Percentiles rank a stretch among this genome's conserved stretches.
Evolutionary conservation across 2,329 filamentous ascomycete genomes (phyloP).

Genomic region (Cryphonectria carpinicola): DNA sequence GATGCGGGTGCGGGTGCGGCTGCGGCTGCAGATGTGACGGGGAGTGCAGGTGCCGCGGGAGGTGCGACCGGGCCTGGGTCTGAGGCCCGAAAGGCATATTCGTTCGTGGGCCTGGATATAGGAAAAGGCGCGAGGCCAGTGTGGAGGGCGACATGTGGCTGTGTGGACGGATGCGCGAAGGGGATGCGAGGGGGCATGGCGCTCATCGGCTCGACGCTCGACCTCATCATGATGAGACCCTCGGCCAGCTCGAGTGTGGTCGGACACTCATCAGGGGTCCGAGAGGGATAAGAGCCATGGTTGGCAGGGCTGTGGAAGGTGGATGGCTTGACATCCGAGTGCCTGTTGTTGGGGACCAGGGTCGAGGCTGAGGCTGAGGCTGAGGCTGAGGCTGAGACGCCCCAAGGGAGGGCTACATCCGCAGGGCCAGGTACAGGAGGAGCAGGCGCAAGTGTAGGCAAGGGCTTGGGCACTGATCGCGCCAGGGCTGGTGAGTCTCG

Average conservation of each 20-base stretch:
- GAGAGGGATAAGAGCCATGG: constrained; percentile 10
- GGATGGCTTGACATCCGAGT: background rate
- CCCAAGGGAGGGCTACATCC: background rate
- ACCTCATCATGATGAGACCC: constrained; percentile 27
- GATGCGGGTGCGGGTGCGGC: background rate
- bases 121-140: constrained; percentile 11
- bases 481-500: background rate
- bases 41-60: background rate
- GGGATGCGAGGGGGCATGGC: constrained; percentile 22
- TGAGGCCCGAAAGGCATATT: constrained; percentile 3
- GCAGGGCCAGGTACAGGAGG: background rate
- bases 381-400: constrained; percentile 6
- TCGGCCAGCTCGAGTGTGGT: constrained; percentile 25
- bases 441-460: background rate
- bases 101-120: background rate
- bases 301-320: background rate
- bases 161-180: constrained; percentile 15
- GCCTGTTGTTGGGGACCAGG: background rate
- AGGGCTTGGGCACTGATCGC: background rate
- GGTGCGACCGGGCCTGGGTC: background rate
- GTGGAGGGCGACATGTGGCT: background rate
- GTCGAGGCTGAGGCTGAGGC: constrained; percentile 4
- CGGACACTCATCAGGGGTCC: background rate
- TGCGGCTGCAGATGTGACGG: background rate
- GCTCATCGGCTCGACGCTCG: constrained; percentile 23